Percentiles rank a stretch among this genome's conserved stretches.
These are phyloP conservation scores for Cercis canadensis DNA, from an alignment of 306 rosid genomes.

Conservation along the genomic window DNA sequence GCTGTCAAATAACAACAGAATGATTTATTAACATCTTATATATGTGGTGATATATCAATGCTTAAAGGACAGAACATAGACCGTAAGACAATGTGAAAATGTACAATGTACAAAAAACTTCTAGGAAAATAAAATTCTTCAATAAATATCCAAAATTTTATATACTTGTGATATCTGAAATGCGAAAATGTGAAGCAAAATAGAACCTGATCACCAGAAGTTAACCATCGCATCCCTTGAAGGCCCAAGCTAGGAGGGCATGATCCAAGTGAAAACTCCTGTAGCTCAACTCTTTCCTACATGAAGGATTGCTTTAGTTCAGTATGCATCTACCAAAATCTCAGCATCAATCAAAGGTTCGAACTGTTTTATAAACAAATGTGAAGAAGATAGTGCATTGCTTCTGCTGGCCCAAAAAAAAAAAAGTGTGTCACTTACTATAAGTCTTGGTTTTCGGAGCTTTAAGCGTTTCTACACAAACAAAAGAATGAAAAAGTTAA, in stretches of 20 bases:
- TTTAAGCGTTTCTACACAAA: constrained; percentile 75
- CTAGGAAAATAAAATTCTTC: neutral
- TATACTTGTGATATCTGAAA: constrained; percentile 28
- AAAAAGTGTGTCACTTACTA: constrained; percentile 59
- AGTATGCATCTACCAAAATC: constrained; percentile 27
- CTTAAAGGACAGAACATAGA: constrained; percentile 12
- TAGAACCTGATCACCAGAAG: constrained; percentile 78
- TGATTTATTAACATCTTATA: constrained; percentile 32
- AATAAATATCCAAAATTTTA: constrained; percentile 12
- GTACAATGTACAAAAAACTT: neutral
- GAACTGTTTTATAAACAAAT: constrained; percentile 17
- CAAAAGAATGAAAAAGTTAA: constrained; percentile 9
- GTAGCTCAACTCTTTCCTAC: constrained; percentile 87
- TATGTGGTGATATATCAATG: constrained; percentile 23
- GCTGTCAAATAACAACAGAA: constrained; percentile 56
- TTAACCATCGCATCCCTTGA: constrained; percentile 88
- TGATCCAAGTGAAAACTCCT: constrained; percentile 81
- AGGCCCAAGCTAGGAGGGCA: constrained; percentile 87
- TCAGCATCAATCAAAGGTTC: constrained; percentile 31
- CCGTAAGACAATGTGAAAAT: neutral
- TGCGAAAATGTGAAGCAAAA: constrained; percentile 27
- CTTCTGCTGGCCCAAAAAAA: neutral
- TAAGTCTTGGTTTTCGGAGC: constrained; percentile 76
- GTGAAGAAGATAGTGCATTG: neutral
- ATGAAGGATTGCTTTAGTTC: constrained; percentile 40